These are phyloP conservation scores for Candolleomyces eurysporus DNA, from an alignment of 768 basidiomycete species.

Conservation along the genomic window DNA sequence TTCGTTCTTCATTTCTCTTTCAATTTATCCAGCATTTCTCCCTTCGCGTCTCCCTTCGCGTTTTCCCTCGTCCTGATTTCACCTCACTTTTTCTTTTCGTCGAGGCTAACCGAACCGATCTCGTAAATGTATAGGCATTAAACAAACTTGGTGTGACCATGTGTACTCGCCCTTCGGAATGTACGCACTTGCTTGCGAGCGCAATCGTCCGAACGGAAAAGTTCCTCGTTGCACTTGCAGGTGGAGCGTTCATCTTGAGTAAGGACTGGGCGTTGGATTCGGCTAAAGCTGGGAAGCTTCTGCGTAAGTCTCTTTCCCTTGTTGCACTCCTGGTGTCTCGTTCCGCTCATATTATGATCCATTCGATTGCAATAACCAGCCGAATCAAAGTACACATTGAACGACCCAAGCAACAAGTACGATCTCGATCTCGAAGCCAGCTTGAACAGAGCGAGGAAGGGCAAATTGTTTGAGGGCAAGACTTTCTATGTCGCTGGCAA, in stretches of 20 bases:
- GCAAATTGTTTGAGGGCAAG: slow-evolving; percentile 59
- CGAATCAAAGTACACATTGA: slow-evolving; percentile 55
- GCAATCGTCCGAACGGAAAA: slow-evolving; percentile 82
- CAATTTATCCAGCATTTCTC: neutral
- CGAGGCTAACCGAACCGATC: neutral
- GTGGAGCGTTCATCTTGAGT: slow-evolving; percentile 59
- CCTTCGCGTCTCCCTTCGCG: no score
- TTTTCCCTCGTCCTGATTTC: no score
- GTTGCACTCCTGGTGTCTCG: neutral
- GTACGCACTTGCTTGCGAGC: slow-evolving; percentile 76
- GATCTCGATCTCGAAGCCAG: slow-evolving; percentile 62
- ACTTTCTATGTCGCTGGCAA: slow-evolving; percentile 76
- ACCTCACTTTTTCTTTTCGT: neutral
- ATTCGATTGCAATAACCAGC: slow-evolving; percentile 37
- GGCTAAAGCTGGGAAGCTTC: slow-evolving; percentile 50
- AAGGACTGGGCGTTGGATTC: slow-evolving; percentile 69
- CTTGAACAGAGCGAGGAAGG: slow-evolving; percentile 55
- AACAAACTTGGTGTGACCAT: slow-evolving; percentile 65
- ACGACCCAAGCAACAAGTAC: slow-evolving; percentile 59
- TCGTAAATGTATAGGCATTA: slow-evolving; percentile 44
- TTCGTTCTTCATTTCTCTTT: slow-evolving; percentile 22
- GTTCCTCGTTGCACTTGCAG: slow-evolving; percentile 74
- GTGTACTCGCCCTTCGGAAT: slow-evolving; percentile 58
- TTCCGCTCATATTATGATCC: neutral
- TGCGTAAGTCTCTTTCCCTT: slow-evolving; percentile 50